phyloP scores from a whole-genome alignment of 345 rosid genomes.

The Bruguiera parviflora region DNA sequence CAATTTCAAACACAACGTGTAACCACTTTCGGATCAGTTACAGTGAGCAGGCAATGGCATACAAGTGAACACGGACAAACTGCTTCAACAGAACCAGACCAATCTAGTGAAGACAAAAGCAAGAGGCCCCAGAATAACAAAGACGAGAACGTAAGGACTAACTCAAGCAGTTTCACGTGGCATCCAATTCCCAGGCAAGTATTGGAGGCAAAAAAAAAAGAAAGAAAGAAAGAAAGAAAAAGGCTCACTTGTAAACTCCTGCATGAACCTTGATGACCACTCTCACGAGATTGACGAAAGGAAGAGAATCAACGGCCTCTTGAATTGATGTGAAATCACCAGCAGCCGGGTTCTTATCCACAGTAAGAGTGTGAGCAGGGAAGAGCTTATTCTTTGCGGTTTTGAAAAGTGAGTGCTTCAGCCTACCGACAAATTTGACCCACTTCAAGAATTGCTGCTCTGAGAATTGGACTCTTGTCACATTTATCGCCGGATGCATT shows the following conservation, averaged over 20 bases:
- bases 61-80: constrained; percentile 21
- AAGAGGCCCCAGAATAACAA: neutral
- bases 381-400: constrained; percentile 83
- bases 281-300: constrained; percentile 71
- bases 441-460: constrained; percentile 89
- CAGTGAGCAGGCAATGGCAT: constrained; percentile 6
- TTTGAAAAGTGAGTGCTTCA: constrained; percentile 70
- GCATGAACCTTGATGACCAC: constrained; percentile 92
- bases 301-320: constrained; percentile 90
- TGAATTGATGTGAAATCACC: constrained; percentile 90
- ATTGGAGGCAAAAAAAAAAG: neutral
- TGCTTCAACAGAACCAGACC: constrained; percentile 11
- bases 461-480: constrained; percentile 53
- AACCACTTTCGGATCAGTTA: constrained; percentile 12
- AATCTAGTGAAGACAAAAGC: constrained; percentile 20
- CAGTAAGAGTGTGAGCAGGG: constrained; percentile 66
- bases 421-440: constrained; percentile 80
- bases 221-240: no score
- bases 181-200: neutral
- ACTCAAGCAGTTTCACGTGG: no score
- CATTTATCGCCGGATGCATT: constrained; percentile 36
- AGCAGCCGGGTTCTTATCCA: constrained; percentile 50
- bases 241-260: constrained; percentile 84
- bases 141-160: constrained; percentile 5
- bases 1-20: constrained; percentile 13